Evolutionary conservation across 2,329 filamentous ascomycete genomes (phyloP).

Genomic region (Cladophialophora exuberans): DNA sequence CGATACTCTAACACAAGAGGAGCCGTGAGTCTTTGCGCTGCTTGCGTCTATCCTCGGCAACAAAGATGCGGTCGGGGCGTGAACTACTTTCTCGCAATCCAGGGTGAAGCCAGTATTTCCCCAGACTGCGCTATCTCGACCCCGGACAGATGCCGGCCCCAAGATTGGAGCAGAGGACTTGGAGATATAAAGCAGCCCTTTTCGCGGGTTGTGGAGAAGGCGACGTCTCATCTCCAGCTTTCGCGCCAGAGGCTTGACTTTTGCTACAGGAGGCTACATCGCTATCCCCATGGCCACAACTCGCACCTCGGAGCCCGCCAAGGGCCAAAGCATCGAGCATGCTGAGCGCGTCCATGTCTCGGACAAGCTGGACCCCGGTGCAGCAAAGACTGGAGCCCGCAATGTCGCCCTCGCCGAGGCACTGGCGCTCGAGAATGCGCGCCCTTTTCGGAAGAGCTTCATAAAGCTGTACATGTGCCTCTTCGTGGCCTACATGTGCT

Average conservation of each 20-base stretch:
- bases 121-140: not conserved
- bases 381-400: not conserved
- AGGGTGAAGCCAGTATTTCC: not conserved
- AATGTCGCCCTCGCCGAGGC: not conserved
- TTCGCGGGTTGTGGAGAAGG: not conserved
- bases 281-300: not conserved
- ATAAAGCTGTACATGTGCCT: conserved; percentile 1
- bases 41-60: not conserved
- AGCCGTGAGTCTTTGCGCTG: not conserved
- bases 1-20: not conserved
- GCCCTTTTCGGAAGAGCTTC: conserved; percentile 2
- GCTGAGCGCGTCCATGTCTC: not conserved
- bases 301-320: not conserved
- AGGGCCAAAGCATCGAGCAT: not conserved
- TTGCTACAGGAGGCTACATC: not conserved
- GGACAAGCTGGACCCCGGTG: not conserved
- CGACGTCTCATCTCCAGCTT: not conserved
- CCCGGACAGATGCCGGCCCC: not conserved
- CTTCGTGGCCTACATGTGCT: not conserved
- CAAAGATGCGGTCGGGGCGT: not conserved
- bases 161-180: not conserved
- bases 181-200: not conserved
- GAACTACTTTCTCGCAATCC: not conserved
- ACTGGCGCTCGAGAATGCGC: not conserved
- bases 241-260: not conserved